phyloP scores from a whole-genome alignment of 192 early-diverging fungal genomes.

The Dispira parvispora region DNA sequence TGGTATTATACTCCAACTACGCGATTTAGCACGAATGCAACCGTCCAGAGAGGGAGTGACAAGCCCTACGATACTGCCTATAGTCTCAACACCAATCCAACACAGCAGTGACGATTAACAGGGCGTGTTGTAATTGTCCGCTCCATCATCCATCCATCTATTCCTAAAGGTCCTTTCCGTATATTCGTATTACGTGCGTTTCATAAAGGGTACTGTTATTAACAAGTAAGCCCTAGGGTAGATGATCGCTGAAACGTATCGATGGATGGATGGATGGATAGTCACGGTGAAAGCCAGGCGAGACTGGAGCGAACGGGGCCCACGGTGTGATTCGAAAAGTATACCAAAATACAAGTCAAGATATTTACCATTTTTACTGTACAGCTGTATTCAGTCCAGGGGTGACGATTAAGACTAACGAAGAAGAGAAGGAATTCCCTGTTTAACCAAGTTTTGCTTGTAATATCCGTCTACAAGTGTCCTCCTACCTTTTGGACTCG shows the following conservation, averaged over 20 bases:
- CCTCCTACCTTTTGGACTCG: no score
- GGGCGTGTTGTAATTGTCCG: no score
- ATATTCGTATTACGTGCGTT: background rate
- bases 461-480: no score
- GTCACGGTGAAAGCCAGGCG: background rate
- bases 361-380: no score
- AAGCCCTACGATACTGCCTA: background rate
- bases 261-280: conserved; percentile 5
- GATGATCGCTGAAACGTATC: background rate
- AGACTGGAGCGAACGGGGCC: background rate
- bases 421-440: no score
- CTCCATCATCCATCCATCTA: background rate
- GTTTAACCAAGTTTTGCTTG: no score
- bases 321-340: no score
- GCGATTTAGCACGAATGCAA: background rate
- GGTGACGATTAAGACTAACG: no score
- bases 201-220: background rate
- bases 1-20: background rate
- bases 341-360: no score
- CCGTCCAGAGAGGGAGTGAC: background rate
- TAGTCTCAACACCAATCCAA: no score
- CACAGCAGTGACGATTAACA: no score
- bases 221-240: background rate
- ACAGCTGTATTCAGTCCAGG: no score
- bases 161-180: background rate